phyloP scores from a whole-genome alignment of 805 yeast genomes.

The Cyberlindnera euphorbiae region DNA sequence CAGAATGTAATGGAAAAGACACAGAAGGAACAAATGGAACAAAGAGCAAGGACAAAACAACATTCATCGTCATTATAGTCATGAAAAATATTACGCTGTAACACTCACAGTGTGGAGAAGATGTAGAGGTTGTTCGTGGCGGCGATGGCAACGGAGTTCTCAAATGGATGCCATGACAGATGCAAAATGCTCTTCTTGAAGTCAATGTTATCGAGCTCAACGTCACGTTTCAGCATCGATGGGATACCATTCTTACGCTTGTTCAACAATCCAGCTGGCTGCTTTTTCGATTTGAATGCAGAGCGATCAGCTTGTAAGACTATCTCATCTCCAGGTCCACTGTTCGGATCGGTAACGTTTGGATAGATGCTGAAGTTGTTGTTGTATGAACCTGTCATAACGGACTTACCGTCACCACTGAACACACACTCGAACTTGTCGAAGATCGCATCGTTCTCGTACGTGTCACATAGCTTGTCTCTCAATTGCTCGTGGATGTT shows the following conservation, averaged over 20 bases:
- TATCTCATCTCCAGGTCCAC: slow-evolving; percentile 44
- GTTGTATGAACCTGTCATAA: slow-evolving; percentile 96
- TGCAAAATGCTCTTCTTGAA: slow-evolving; percentile 93
- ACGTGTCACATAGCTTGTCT: slow-evolving; percentile 91
- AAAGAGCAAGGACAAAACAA: no score
- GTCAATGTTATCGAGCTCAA: slow-evolving; percentile 64
- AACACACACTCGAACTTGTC: slow-evolving; percentile 97
- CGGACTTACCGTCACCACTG: slow-evolving; percentile 84
- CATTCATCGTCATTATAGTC: no score
- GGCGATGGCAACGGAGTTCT: slow-evolving; percentile 95
- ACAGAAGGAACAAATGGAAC: no score
- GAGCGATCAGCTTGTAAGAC: slow-evolving; percentile 96
- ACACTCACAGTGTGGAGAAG: slow-evolving; percentile 60
- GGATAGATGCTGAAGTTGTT: slow-evolving; percentile 97
- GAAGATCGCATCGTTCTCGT: slow-evolving; percentile 96
- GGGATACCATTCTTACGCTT: slow-evolving; percentile 32
- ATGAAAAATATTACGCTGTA: no score
- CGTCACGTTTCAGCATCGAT: slow-evolving; percentile 40
- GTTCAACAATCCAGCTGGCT: slow-evolving; percentile 13
- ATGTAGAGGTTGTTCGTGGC: slow-evolving; percentile 93
- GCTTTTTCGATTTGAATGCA: slow-evolving; percentile 81
- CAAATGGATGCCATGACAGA: slow-evolving; percentile 97
- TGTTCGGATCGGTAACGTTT: slow-evolving; percentile 50
- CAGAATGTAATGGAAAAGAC: no score
- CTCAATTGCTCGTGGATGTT: slow-evolving; percentile 94